Base-by-base conservation (phyloP, 257 asterid genomes). In the Nyctanthes arbortristis region DNA sequence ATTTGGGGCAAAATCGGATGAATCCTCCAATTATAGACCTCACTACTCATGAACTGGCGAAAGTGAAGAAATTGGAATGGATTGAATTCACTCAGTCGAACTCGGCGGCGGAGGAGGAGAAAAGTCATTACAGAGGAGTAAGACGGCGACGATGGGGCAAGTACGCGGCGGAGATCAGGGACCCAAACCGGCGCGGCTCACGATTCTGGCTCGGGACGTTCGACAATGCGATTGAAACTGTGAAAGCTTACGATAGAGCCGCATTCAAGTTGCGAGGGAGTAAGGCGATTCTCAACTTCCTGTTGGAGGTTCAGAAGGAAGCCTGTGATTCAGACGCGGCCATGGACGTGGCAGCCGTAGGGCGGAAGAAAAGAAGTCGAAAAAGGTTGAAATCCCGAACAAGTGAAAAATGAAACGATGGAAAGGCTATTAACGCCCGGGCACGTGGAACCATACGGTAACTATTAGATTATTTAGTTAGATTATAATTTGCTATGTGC, bases 151-250 rank as follows among this genome's bases (percentile, higher is more conserved):
- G 82, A 29, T 88, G 89, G 91, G 95, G 95, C 0, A 88, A 84
- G 64, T 88, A 69, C 63, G 89, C 95, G 14, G 85, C 89, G 72
- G 92, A 88, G 88, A 88, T 88, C 11, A 90, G 92, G 0, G 88
- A 85, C 35, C 92, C 95, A 2, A 65, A 61, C 30, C 77, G 85
- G 31, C 74, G 84, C 0, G 92, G 92, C 4, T 77, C 86, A 0
- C 75, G 92, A n/a, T 85, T 85, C 22, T 88, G 95, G 92, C 77
- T 89, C 0, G 96, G 96, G 33, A 89, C 96, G 0, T 89, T 78
- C 69, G 82, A 84, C 32, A 80, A 79, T 1, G 88, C 94, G n/a
- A 60, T 67, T 58, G 89, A 85, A 37, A 95, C 95, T 4, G 96
- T 95, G 0, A 82, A 62, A 74, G 96, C 90, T 4, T 89, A 89